Percentiles rank a stretch among this genome's conserved stretches.
Evolutionary conservation across 2,329 filamentous ascomycete genomes (phyloP).

Genomic region (Plectosphaerella cucumerina): DNA sequence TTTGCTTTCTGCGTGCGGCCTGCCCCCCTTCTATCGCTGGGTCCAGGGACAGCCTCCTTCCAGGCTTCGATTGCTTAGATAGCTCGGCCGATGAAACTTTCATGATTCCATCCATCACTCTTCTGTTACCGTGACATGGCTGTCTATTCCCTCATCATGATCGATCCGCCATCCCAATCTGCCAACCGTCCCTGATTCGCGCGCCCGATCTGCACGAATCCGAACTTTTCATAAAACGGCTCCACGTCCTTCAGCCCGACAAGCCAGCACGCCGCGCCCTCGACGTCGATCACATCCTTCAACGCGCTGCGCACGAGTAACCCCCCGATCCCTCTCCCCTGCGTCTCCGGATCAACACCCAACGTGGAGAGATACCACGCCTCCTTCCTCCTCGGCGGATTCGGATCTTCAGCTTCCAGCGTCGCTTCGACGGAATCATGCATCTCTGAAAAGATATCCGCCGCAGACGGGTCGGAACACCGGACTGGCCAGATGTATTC

Average conservation of each 20-base stretch:
- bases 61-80: constrained; percentile 14
- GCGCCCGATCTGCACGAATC: constrained; percentile 28
- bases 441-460: constrained; percentile 19
- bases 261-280: constrained; percentile 25
- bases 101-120: background rate
- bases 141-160: constrained; percentile 32
- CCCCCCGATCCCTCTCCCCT: constrained; percentile 26
- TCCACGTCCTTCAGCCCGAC: constrained; percentile 25
- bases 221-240: constrained; percentile 25
- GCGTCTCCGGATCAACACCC: constrained; percentile 23
- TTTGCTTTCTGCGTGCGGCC: background rate
- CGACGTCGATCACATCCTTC: constrained; percentile 17
- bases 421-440: constrained; percentile 18
- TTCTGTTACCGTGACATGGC: background rate
- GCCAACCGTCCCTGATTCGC: constrained; percentile 29
- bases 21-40: too few relatives aligned
- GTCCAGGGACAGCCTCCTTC: too few relatives aligned
- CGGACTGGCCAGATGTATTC: constrained; percentile 18
- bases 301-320: constrained; percentile 25
- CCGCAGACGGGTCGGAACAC: constrained; percentile 13
- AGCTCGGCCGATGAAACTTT: constrained; percentile 11
- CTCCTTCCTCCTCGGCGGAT: constrained; percentile 19
- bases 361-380: constrained; percentile 31
- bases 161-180: constrained; percentile 28
- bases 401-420: constrained; percentile 13